Evolutionary conservation across 345 rosid genomes (phyloP), one percentile per base, ranked within the genome.

Genomic region (Ailanthus altissimus): DNA sequence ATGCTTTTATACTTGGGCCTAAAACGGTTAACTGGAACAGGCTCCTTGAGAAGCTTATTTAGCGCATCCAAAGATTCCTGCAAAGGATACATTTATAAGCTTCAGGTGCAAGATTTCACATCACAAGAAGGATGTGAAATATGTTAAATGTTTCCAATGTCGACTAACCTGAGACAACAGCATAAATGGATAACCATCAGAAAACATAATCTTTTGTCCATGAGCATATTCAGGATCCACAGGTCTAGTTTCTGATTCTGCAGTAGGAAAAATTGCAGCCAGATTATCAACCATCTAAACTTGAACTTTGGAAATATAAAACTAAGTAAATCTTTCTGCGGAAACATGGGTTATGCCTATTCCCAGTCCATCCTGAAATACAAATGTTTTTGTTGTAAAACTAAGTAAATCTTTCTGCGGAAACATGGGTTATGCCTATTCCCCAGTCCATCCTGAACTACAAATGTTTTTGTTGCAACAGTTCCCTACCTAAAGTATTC

Each of bases 1-100:
- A n/a, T n/a, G n/a, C n/a, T n/a, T n/a, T n/a, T 70, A 69, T 91
- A 94, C 98, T 94, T 94, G 85, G 97, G 93, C 84, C 98, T 85
- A 75, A 94, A 94, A 53, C 98, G 94, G 78, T 89, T 94, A 73
- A 94, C 65, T 50, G 97, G 93, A 77, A 94, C 81, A 47, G 98
- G 98, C 82, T 89, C 95, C 83, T 82, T 83, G 63, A 91, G 89
- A 81, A 87, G 84, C 79, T 79, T 81, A 83, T 94, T 94, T 50
- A 94, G 86, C 5, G 78, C 89, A 83, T 93, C 95, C 89, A 94
- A 71, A 49, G 98, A 94, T 68, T 85, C 98, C 98, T 94, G 81
- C 81, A 85, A 79, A 85, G 71, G 45, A 58, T 46, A 58, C 42
- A n/a, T 42, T 15, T 21, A 73, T 6, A 61, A 74, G 58, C 76